Evolutionary conservation across 495 filamentous ascomycete species (phyloP), one percentile per base, ranked within the genome.

Genomic region (Xylaria nigripes): DNA sequence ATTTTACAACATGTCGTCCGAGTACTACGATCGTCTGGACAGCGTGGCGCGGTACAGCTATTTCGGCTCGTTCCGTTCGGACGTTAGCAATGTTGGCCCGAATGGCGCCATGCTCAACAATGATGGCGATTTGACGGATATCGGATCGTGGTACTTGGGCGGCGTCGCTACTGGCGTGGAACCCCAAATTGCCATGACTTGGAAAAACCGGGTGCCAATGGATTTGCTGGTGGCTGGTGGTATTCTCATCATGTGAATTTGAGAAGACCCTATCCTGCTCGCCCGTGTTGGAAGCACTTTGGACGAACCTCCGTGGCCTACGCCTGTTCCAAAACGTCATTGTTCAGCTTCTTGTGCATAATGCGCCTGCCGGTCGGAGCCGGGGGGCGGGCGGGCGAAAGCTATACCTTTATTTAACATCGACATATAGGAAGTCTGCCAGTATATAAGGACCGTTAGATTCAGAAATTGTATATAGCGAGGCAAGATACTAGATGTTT

Each of bases 121-220:
- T 22, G 68, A 76, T 9, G 86, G 86, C 15, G 34, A 76, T 50
- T 68, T 89, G 34, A 87, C 86, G 34, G 80, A 87, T 62, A 86
- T 89, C 51, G 86, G 86, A n/a, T 72, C 72, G 8, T 87, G 84
- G 86, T 89, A 88, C 61, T 64, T 88, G 6, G 86, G 85, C 2
- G 68, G 75, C 6, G 58, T 58, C 19, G 75, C 67, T 2, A 80
- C 81, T 10, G 79, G 77, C 30, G 67, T 75, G 13, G 45, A 64
- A 0, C 69, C 69, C 9, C 56, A 63, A 54, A 60, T 60, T 7
- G 53, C 45, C 0, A 25, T n/a, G 2, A 44, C 50, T 2, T 32
- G 36, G 22, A 48, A 25, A 23, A 18, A 4, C 0, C 27, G 22
- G n/a, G 32, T 18, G 6, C 8, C 6, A 2, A 2, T 36, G 12